Evolutionary conservation across 192 early-diverging fungal genomes (phyloP).

Genomic region (Chytriomyces sp.): DNA sequence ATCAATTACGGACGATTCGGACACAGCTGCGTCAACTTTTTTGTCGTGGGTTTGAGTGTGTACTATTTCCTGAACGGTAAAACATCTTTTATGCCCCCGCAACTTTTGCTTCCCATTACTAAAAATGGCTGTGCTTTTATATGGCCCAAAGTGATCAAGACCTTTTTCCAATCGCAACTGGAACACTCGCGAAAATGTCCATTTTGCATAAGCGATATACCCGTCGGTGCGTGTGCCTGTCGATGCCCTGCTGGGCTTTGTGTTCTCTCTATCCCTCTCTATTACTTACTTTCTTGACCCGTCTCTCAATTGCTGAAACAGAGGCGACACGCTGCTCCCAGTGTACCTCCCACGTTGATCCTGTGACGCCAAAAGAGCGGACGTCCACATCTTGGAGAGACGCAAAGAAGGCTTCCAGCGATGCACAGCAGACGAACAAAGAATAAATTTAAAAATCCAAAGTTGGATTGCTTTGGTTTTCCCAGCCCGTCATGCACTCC

Average conservation of each 20-base stretch:
- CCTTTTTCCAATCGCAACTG: slow-evolving; percentile 11
- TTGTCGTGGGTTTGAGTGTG: slow-evolving; percentile 33
- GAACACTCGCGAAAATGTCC: slow-evolving; percentile 14
- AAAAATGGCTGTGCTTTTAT: not conserved
- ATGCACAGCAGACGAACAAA: no score
- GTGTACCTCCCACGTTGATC: slow-evolving; percentile 14
- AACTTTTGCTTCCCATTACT: not conserved
- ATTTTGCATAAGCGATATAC: slow-evolving; percentile 27
- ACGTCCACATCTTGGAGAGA: no score
- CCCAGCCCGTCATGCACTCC: no score
- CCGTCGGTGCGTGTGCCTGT: slow-evolving; percentile 1
- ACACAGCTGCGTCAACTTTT: slow-evolving; percentile 35
- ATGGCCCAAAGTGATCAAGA: not conserved
- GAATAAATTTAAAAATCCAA: no score
- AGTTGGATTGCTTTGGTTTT: no score
- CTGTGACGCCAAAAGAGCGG: not conserved
- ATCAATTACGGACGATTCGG: slow-evolving; percentile 38
- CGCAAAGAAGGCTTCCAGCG: no score
- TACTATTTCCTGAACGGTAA: slow-evolving; percentile 36
- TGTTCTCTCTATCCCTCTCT: not conserved
- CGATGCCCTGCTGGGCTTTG: not conserved
- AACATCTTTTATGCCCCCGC: not conserved
- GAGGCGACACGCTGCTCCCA: slow-evolving; percentile 24
- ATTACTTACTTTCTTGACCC: not conserved
- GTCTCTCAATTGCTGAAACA: not conserved